Evolutionary conservation across 768 basidiomycete genomes (phyloP).

Genomic region (Pleurotus pulmonarius): DNA sequence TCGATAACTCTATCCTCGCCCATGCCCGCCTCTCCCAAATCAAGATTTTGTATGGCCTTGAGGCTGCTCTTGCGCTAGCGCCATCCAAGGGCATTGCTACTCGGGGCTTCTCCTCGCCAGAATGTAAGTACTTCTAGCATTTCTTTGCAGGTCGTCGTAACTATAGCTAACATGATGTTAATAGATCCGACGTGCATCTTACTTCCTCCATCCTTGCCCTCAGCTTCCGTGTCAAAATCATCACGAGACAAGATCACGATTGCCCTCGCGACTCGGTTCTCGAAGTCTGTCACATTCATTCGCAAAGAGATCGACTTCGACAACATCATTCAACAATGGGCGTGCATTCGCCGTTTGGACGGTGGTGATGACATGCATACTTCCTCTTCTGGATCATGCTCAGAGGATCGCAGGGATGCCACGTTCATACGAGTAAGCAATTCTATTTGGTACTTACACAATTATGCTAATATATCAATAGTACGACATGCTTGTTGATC

Average conservation of each 20-base stretch:
- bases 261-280: conserved; percentile 15
- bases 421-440: conserved; percentile 27
- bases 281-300: background rate
- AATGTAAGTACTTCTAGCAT: conserved; percentile 6
- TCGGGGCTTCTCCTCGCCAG: conserved; percentile 3
- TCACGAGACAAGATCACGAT: conserved; percentile 15
- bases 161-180: background rate
- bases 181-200: conserved; percentile 24
- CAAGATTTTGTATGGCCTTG: conserved; percentile 19
- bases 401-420: conserved; percentile 23
- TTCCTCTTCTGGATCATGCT: conserved; percentile 7
- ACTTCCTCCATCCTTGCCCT: conserved; percentile 17
- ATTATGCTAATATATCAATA: conserved; percentile 10
- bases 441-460: background rate
- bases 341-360: conserved; percentile 18
- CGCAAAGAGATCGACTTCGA: background rate
- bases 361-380: conserved; percentile 28
- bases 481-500: conserved; percentile 30
- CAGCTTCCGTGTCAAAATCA: background rate
- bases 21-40: conserved; percentile 29
- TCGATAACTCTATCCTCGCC: conserved; percentile 23
- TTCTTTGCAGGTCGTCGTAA: too few species aligned
- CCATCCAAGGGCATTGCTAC: background rate
- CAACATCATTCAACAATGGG: conserved; percentile 18
- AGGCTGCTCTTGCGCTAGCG: conserved; percentile 18